Conservation (phyloP, 1,284 basidiomycete genomes). For the Papiliotrema terrestris region DNA sequence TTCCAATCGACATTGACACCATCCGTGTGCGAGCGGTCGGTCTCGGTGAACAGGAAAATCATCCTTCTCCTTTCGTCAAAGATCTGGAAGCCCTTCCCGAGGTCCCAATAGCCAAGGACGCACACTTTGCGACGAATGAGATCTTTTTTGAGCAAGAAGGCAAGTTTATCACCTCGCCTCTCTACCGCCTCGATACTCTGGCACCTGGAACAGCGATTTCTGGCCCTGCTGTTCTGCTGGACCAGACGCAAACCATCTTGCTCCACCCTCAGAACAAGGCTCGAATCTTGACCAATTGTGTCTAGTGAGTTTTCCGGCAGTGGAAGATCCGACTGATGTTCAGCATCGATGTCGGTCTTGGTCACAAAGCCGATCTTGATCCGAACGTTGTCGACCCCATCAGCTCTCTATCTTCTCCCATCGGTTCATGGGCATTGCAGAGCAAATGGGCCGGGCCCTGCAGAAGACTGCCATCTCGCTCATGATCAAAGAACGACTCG, state of each 20-base stretch:
- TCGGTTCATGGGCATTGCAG: slow-evolving; percentile 51
- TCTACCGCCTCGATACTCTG: slow-evolving; percentile 6
- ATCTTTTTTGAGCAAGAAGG: slow-evolving; percentile 12
- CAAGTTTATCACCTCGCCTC: background rate
- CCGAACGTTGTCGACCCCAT: background rate
- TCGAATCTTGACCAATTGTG: slow-evolving; percentile 17
- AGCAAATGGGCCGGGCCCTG: slow-evolving; percentile 53
- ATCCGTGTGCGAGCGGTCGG: slow-evolving; percentile 19
- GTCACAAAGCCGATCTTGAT: background rate
- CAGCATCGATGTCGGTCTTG: slow-evolving; percentile 19
- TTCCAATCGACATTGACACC: background rate
- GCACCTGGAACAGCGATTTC: slow-evolving; percentile 3
- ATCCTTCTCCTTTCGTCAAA: slow-evolving; percentile 9
- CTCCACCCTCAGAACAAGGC: slow-evolving; percentile 18
- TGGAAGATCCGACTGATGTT: background rate
- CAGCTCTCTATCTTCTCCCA: slow-evolving; percentile 49
- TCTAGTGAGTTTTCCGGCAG: slow-evolving; percentile 7
- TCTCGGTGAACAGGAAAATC: slow-evolving; percentile 31
- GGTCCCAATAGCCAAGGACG: background rate
- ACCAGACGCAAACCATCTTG: slow-evolving; percentile 13
- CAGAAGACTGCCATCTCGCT: slow-evolving; percentile 51
- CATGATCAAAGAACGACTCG: slow-evolving; percentile 42
- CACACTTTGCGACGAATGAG: slow-evolving; percentile 4
- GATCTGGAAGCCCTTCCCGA: slow-evolving; percentile 1
- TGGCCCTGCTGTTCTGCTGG: slow-evolving; percentile 8